phyloP scores from a whole-genome alignment of 2,329 filamentous ascomycete genomes.

The Fusarium coffeatum region DNA sequence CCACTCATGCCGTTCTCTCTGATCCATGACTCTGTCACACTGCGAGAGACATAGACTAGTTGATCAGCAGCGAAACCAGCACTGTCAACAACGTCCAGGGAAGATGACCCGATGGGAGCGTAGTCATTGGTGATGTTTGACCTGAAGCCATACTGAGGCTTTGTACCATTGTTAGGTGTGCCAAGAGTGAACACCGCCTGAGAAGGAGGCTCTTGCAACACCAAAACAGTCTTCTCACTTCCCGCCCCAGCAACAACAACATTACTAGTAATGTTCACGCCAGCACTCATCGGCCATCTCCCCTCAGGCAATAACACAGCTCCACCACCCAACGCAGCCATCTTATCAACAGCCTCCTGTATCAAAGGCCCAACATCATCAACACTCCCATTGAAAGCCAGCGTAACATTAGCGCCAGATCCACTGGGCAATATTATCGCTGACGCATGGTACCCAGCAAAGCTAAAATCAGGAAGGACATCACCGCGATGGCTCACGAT shows the following conservation, averaged over 20 bases:
- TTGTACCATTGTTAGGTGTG: neutral
- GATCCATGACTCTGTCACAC: slow-evolving; percentile 31
- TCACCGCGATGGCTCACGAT: slow-evolving; percentile 26
- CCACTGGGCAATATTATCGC: slow-evolving; percentile 20
- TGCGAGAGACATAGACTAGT: slow-evolving; percentile 27
- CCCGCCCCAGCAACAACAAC: slow-evolving; percentile 10
- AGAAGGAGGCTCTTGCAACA: neutral
- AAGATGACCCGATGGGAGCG: slow-evolving; percentile 26
- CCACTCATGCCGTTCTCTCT: slow-evolving; percentile 29
- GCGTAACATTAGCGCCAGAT: neutral
- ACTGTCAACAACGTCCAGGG: neutral
- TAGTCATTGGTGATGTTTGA: slow-evolving; percentile 35
- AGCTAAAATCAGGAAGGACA: slow-evolving; percentile 40
- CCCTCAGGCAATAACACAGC: slow-evolving; percentile 25
- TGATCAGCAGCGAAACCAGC: slow-evolving; percentile 16
- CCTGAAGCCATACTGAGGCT: slow-evolving; percentile 1
- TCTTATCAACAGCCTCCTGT: slow-evolving; percentile 32
- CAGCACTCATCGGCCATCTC: slow-evolving; percentile 20
- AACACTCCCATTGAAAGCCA: neutral
- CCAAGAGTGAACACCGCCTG: slow-evolving; percentile 34
- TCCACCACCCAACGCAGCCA: slow-evolving; percentile 20
- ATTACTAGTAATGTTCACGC: slow-evolving; percentile 10
- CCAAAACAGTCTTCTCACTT: neutral
- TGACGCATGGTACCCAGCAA: slow-evolving; percentile 36
- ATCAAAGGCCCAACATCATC: slow-evolving; percentile 20